Base-by-base conservation (phyloP, 2,329 filamentous ascomycete species). In the Daldinia sp. region DNA sequence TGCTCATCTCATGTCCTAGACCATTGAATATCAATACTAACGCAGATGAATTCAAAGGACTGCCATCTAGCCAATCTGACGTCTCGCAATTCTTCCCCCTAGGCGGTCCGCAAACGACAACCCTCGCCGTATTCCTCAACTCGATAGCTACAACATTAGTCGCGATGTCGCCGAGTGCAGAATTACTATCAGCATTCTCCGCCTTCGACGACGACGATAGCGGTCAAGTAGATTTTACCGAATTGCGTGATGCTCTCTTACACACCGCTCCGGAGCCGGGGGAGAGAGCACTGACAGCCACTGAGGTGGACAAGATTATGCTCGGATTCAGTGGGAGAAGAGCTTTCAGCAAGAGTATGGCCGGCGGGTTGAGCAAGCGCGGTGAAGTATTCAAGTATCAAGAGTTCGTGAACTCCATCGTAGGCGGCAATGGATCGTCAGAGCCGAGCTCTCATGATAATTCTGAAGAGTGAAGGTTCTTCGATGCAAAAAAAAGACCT, bases 161-260 rank as follows among this genome's bases (percentile, higher is more conserved):
- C 1, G 87, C 90, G 0, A 84, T 98, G 18, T 97, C 93, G 0
- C 90, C 92, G 0, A 88, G 89, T 23, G 87, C 89, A 15, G 96
- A 99, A 78, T 86, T 99, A 9, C 83, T 93, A 20, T 95, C 94
- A 1, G 96, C 96, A 0, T 95, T 99, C 73, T 93, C 93, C 1
- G 96, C 96, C 0, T 98, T 98, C 78, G 96, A 99, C 77, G 93
- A 97, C 69, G 94, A 97, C 70, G 96, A 99, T 78, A 96, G 92
- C 75, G 96, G 96, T 2, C 94, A 98, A 80, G 89, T 98, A 42
- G 94, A 98, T 77, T 82, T 97, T 20, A 87, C 83, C 0, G 93
- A 97, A 79, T 81, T 99, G 69, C 89, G 92, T 51, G 93, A 96
- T 73, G 93, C 95, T 0, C 80, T 99, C 50, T 81, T 98, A 44